These are phyloP conservation scores for Penicillium turbatum DNA, from an alignment of 495 filamentous ascomycete species.

Conservation along the genomic window DNA sequence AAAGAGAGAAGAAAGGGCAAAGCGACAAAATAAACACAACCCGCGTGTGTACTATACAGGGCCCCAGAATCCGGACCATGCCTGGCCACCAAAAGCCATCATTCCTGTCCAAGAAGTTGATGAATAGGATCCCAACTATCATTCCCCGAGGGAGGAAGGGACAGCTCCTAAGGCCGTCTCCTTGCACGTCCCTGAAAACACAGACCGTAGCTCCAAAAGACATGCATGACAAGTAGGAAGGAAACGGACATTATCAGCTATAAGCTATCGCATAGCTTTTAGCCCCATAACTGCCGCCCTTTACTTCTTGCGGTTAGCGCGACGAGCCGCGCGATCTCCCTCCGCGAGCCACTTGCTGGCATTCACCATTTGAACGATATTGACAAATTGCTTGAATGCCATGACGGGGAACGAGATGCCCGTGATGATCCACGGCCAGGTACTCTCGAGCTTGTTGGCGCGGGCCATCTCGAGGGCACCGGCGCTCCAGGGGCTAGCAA, in stretches of 20 bases:
- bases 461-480: constrained; percentile 87
- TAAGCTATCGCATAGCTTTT: background rate
- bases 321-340: constrained; percentile 55
- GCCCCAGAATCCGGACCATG: constrained; percentile 12
- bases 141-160: constrained; percentile 12
- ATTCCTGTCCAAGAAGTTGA: constrained; percentile 19
- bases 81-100: constrained; percentile 12
- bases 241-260: constrained; percentile 4
- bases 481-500: constrained; percentile 80
- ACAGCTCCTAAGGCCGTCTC: constrained; percentile 12
- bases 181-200: constrained; percentile 21
- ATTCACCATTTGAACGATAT: constrained; percentile 90
- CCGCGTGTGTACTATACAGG: constrained; percentile 27
- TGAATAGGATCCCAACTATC: constrained; percentile 20
- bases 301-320: constrained; percentile 36
- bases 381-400: constrained; percentile 87
- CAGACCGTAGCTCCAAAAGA: constrained; percentile 39
- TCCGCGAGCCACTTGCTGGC: constrained; percentile 90
- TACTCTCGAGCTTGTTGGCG: constrained; percentile 88
- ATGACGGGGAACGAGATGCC: constrained; percentile 80
- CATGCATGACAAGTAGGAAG: constrained; percentile 32
- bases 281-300: background rate
- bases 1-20: background rate
- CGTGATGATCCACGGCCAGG: constrained; percentile 82
- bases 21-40: constrained; percentile 19